phyloP scores from a whole-genome alignment of 1,139 yeast species.

The Nakaseomyces kungkrabaensis region DNA sequence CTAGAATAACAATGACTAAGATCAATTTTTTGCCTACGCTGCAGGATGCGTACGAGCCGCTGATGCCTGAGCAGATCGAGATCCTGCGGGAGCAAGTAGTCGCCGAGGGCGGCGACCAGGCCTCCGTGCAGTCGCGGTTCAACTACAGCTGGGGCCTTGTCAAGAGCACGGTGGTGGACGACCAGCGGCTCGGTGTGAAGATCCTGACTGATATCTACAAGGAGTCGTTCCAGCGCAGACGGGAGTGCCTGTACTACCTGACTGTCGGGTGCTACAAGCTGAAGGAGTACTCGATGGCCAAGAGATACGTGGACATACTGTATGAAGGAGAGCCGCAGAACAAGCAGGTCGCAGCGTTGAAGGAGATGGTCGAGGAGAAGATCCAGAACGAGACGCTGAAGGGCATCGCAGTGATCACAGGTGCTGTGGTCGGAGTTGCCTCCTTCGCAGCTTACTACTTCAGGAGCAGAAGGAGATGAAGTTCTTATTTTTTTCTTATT shows the following conservation, averaged over 20 bases:
- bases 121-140: slow-evolving; percentile 75
- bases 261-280: slow-evolving; percentile 82
- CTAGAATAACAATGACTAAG: slow-evolving; percentile 11
- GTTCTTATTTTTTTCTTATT: too few species aligned
- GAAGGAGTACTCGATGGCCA: slow-evolving; percentile 79
- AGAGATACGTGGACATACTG: slow-evolving; percentile 73
- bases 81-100: slow-evolving; percentile 69
- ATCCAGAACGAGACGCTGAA: slow-evolving; percentile 76
- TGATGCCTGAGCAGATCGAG: slow-evolving; percentile 64
- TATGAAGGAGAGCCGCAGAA: slow-evolving; percentile 76
- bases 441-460: slow-evolving; percentile 55
- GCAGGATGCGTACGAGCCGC: slow-evolving; percentile 39
- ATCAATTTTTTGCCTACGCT: slow-evolving; percentile 25
- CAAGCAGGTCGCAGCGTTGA: slow-evolving; percentile 61
- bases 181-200: slow-evolving; percentile 72
- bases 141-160: slow-evolving; percentile 95
- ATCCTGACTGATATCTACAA: slow-evolving; percentile 65
- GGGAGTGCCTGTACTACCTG: slow-evolving; percentile 83
- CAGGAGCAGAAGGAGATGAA: slow-evolving; percentile 17
- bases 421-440: slow-evolving; percentile 73
- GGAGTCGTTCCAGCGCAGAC: slow-evolving; percentile 70
- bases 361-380: slow-evolving; percentile 71
- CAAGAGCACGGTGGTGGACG: slow-evolving; percentile 49
- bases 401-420: slow-evolving; percentile 81
- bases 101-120: slow-evolving; percentile 64